A percentile compares a stretch with the other conserved stretches of the same genome.
phyloP scores from a whole-genome alignment of 768 basidiomycete species.

The Lactarius trivialis region DNA sequence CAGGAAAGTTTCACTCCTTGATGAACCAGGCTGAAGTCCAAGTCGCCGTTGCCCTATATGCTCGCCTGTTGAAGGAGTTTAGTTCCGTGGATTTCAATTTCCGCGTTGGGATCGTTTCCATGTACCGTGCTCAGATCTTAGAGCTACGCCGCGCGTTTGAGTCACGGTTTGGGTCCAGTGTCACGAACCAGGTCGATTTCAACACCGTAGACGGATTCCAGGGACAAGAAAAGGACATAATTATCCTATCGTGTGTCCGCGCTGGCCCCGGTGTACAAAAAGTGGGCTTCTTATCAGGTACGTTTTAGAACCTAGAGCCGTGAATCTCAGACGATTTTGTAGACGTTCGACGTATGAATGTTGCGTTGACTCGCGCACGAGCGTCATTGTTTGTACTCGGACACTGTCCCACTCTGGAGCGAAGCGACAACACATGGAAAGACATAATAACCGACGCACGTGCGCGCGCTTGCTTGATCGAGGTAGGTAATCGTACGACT shows the following conservation, averaged over 20 bases:
- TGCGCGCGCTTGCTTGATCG: conserved; percentile 51
- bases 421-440: conserved; percentile 77
- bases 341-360: conserved; percentile 92
- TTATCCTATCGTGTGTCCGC: conserved; percentile 95
- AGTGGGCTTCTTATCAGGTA: conserved; percentile 87
- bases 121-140: conserved; percentile 86
- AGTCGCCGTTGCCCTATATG: conserved; percentile 71
- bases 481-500: conserved; percentile 41
- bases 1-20: conserved; percentile 60
- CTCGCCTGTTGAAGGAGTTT: conserved; percentile 61
- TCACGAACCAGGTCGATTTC: conserved; percentile 76
- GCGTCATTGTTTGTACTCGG: conserved; percentile 93
- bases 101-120: conserved; percentile 72
- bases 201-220: conserved; percentile 99
- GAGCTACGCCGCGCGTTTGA: conserved; percentile 69
- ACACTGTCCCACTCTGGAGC: conserved; percentile 80
- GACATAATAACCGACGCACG: conserved; percentile 73
- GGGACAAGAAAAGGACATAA: conserved; percentile 97
- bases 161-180: conserved; percentile 60
- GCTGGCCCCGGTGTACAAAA: conserved; percentile 77
- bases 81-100: conserved; percentile 44
- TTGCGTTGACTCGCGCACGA: conserved; percentile 94
- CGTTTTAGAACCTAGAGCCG: conserved; percentile 11
- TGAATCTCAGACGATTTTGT: background rate
- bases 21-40: conserved; percentile 70